Percentiles rank a stretch among this genome's conserved stretches.
These are phyloP conservation scores for Diaporthe ampelina DNA, from an alignment of 2,329 filamentous ascomycete genomes.

Conservation along the genomic window DNA sequence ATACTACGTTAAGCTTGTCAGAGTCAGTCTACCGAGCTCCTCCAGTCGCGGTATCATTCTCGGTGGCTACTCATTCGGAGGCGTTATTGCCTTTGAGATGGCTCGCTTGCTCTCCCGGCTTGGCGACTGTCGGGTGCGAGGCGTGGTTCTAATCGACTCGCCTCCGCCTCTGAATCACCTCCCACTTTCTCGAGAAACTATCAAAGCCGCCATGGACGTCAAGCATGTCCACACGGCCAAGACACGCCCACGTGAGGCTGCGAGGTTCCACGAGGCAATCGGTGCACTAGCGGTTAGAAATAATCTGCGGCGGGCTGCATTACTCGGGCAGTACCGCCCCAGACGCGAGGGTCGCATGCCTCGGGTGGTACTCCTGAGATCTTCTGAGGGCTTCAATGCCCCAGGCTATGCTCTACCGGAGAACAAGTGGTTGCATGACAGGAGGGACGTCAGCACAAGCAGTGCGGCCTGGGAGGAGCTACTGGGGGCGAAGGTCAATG, in stretches of 20 bases:
- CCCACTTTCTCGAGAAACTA: neutral
- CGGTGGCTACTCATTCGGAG: conserved; percentile 2
- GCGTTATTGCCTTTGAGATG: conserved; percentile 16
- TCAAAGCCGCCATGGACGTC: neutral
- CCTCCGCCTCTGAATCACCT: neutral
- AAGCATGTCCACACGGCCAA: neutral
- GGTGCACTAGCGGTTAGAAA: conserved; percentile 9
- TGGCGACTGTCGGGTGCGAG: neutral
- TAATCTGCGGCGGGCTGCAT: conserved; percentile 1
- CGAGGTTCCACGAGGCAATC: neutral
- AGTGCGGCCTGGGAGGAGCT: neutral
- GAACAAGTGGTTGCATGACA: conserved; percentile 18
- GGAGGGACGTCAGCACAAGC: neutral
- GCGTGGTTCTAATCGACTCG: conserved; percentile 15
- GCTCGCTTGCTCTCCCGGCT: neutral
- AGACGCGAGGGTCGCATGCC: neutral
- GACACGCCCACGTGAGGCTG: neutral
- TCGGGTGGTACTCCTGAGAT: conserved; percentile 8
- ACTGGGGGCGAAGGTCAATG: neutral
- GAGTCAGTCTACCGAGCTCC: neutral
- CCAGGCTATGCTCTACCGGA: neutral
- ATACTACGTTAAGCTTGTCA: neutral
- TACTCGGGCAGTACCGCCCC: neutral
- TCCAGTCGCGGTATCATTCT: neutral
- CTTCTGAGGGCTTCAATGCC: neutral